phyloP scores from a whole-genome alignment of 2,329 filamentous ascomycete species.

The Neospermospora avenae region DNA sequence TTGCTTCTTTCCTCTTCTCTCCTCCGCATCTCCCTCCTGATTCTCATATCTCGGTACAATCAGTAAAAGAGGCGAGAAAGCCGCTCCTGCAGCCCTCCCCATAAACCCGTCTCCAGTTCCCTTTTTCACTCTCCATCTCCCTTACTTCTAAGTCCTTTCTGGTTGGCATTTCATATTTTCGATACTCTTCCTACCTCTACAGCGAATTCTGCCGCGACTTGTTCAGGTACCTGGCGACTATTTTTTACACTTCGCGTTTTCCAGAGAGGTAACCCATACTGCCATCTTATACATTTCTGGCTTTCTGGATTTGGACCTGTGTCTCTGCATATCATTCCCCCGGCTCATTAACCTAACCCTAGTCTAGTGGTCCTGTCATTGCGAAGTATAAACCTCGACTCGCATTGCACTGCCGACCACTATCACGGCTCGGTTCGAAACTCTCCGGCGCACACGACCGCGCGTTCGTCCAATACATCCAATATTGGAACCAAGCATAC shows the following conservation, averaged over 20 bases:
- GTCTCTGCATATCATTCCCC: neutral
- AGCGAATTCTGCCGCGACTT: neutral
- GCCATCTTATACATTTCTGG: slow-evolving; percentile 7
- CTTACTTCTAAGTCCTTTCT: neutral
- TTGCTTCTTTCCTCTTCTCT: neutral
- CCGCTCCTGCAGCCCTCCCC: neutral
- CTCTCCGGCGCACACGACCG: slow-evolving; percentile 1
- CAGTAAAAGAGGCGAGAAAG: neutral
- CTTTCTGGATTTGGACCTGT: neutral
- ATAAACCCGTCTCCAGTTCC: neutral
- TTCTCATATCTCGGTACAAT: neutral
- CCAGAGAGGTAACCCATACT: slow-evolving; percentile 8
- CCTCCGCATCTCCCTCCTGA: neutral
- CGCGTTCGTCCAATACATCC: neutral
- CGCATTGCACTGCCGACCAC: neutral
- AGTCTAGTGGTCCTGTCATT: slow-evolving; percentile 7
- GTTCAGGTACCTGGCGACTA: slow-evolving; percentile 24
- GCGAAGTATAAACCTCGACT: neutral
- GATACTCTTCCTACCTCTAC: neutral
- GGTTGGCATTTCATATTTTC: neutral
- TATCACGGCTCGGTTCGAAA: slow-evolving; percentile 2
- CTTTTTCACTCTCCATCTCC: neutral
- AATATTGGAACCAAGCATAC: neutral
- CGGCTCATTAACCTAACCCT: neutral
- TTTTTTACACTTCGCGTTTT: slow-evolving; percentile 11